Base-by-base conservation (phyloP, 2,329 filamentous ascomycete species). In the Laburnicola sp. region DNA sequence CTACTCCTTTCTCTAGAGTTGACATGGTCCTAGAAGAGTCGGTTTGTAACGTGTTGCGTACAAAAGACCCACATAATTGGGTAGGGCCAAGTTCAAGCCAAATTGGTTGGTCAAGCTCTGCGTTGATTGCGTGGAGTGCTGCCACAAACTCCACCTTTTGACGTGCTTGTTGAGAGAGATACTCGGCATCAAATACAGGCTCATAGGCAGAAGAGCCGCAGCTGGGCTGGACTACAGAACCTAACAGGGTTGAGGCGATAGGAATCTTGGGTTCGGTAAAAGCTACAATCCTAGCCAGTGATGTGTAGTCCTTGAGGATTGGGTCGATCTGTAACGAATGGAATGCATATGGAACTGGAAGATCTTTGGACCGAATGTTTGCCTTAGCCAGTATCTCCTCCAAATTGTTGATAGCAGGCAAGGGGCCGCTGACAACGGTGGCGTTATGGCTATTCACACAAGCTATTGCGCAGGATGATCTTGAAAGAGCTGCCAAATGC, bases 101-200 rank as follows among this genome's bases (percentile, higher is more conserved):
- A 2, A 43, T 9, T 2, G 50, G 28, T 3, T 52, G 22, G 6
- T 44, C 36, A n/a, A 41, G 26, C 69, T 68, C 51, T 76, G 77
- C 35, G n/a, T n/a, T n/a, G n/a, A n/a, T n/a, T n/a, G n/a, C n/a
- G n/a, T n/a, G n/a, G n/a, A 78, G 68, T 70, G 78, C 75, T 41
- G 71, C 74, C 0, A 73, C 69, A 50, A 74, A 77, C n/a, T 78
- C 67, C 0, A 52, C 50, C 1, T 76, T 72, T 48, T 79, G 74
- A 2, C 77, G 76, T 45, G 65, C 66, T 5, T 63, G 51, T 4
- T 59, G 32, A 27, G 50, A 3, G 3, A 53, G 30, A 28, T 50
- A 54, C 2, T 41, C 5, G 6, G 51, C 25, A 32, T 9, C 21
- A 28, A 54, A 54, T 1, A 50, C 31, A 6, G 78, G 78, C 47